phyloP scores from a whole-genome alignment of 2,329 filamentous ascomycete species.

The Sporothrix humicola region DNA sequence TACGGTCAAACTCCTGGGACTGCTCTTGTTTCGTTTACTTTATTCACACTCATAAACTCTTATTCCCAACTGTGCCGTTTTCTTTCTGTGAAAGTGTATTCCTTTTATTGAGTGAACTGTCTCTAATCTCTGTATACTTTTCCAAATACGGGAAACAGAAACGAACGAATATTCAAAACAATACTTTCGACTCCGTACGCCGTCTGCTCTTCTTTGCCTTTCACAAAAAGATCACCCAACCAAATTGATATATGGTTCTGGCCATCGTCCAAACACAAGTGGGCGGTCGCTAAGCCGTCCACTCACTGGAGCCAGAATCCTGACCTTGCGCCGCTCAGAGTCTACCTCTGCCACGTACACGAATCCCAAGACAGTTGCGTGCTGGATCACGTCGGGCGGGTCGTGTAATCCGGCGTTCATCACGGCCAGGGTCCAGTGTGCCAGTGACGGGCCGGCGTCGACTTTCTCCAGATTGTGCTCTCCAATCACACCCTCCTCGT shows the following conservation, averaged over 20 bases:
- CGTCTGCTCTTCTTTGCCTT: neutral
- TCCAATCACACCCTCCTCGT: conserved; percentile 17
- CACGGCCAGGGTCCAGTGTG: conserved; percentile 83
- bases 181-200: conserved; percentile 3
- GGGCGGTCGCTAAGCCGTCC: conserved; percentile 80
- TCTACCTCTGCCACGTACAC: conserved; percentile 93
- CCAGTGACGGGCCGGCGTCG: conserved; percentile 69
- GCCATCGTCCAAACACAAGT: conserved; percentile 84
- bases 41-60: neutral
- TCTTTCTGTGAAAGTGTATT: neutral
- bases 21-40: neutral
- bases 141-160: neutral
- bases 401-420: conserved; percentile 77
- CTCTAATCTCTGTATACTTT: neutral
- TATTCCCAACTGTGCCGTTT: neutral
- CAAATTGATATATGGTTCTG: conserved; percentile 80
- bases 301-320: conserved; percentile 81
- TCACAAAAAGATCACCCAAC: conserved; percentile 54
- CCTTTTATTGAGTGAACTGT: neutral
- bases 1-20: neutral
- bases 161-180: neutral
- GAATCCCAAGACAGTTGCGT: conserved; percentile 87
- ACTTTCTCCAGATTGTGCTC: conserved; percentile 62
- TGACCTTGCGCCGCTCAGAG: conserved; percentile 78
- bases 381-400: conserved; percentile 72